These are phyloP conservation scores for Alternaria sp. DNA, from an alignment of 2,329 filamentous ascomycete genomes.

Conservation along the genomic window DNA sequence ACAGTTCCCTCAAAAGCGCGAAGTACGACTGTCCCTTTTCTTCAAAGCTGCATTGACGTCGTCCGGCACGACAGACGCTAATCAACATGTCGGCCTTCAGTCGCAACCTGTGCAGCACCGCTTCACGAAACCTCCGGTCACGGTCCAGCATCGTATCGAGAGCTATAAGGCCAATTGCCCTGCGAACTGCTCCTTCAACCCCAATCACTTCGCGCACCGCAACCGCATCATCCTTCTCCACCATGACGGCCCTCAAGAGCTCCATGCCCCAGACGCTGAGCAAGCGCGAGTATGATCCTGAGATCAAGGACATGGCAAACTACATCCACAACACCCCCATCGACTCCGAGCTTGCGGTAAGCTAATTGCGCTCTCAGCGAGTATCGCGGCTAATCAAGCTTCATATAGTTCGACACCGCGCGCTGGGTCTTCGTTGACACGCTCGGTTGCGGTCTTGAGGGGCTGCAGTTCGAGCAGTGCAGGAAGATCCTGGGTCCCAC, in stretches of 20 bases:
- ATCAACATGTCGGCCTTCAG: constrained; percentile 52
- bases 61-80: constrained; percentile 44
- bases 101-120: constrained; percentile 50
- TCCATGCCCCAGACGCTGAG: constrained; percentile 36
- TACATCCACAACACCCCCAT: constrained; percentile 94
- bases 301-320: constrained; percentile 92
- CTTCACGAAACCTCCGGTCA: constrained; percentile 47
- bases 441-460: constrained; percentile 94
- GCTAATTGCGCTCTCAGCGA: constrained; percentile 39
- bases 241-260: constrained; percentile 48
- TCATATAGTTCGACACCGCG: constrained; percentile 82
- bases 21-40: constrained; percentile 44
- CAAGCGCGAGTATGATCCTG: constrained; percentile 75
- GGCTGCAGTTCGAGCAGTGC: constrained; percentile 94
- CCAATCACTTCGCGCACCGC: constrained; percentile 31
- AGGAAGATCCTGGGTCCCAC: constrained; percentile 91
- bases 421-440: constrained; percentile 97
- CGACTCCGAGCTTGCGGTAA: constrained; percentile 88
- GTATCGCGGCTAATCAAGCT: constrained; percentile 20
- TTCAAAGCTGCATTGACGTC: constrained; percentile 40
- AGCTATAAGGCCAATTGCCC: constrained; percentile 47
- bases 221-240: constrained; percentile 43
- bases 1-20: constrained; percentile 27
- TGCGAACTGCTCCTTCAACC: constrained; percentile 30
- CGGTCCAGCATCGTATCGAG: constrained; percentile 41